Evolutionary conservation across 805 yeast genomes (phyloP).

Genomic region (Wilhelminamyces savonicus): DNA sequence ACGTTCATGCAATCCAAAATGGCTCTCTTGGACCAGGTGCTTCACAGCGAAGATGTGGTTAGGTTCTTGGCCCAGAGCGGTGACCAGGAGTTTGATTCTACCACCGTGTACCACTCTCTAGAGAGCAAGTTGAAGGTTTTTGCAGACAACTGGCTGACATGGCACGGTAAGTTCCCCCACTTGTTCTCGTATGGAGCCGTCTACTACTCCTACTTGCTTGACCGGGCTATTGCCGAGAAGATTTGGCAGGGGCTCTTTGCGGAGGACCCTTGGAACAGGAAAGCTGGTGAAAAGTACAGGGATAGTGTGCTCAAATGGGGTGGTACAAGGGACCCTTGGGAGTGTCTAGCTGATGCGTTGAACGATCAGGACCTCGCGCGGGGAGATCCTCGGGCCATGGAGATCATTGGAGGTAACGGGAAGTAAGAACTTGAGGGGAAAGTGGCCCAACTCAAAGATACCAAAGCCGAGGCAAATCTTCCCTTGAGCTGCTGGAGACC

Average conservation of each 20-base stretch:
- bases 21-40: conserved; percentile 80
- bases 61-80: conserved; percentile 7
- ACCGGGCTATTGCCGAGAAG: conserved; percentile 84
- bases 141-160: conserved; percentile 63
- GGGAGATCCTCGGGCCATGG: conserved; percentile 75
- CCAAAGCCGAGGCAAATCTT: background rate
- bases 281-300: conserved; percentile 71
- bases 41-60: conserved; percentile 46
- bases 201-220: conserved; percentile 86
- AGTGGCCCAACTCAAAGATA: background rate
- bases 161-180: conserved; percentile 96
- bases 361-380: conserved; percentile 51
- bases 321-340: conserved; percentile 87
- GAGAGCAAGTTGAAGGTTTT: conserved; percentile 57
- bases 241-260: conserved; percentile 73
- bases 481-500: too few species aligned
- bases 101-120: conserved; percentile 56
- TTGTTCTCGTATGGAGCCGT: conserved; percentile 90
- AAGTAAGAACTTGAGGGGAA: conserved; percentile 2
- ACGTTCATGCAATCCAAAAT: conserved; percentile 81
- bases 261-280: conserved; percentile 61
- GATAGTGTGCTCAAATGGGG: conserved; percentile 83
- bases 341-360: conserved; percentile 71
- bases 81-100: conserved; percentile 43
- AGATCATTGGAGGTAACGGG: conserved; percentile 23